These are phyloP conservation scores for Aureobasidium namibiae DNA, from an alignment of 2,329 filamentous ascomycete species.

Conservation along the genomic window DNA sequence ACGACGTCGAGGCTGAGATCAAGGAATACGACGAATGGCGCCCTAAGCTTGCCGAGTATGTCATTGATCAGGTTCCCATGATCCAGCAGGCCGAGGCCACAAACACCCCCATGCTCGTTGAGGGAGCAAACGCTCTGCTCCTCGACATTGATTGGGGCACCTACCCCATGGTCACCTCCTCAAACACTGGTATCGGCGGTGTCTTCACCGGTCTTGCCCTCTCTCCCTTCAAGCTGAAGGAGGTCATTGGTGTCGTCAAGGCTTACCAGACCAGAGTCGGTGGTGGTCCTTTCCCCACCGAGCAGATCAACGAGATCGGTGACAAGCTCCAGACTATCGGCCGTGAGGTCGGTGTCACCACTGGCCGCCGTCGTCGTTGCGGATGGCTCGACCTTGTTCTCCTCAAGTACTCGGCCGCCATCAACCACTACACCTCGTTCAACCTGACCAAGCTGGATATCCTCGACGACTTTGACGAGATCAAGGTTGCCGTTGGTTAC, in stretches of 20 bases:
- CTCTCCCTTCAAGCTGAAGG: constrained; percentile 52
- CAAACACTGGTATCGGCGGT: constrained; percentile 52
- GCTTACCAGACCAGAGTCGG: constrained; percentile 54
- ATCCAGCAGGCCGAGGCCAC: constrained; percentile 53
- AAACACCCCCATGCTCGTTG: constrained; percentile 55
- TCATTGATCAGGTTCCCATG: constrained; percentile 59
- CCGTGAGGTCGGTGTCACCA: constrained; percentile 48
- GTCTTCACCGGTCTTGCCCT: constrained; percentile 56
- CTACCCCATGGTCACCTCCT: constrained; percentile 55
- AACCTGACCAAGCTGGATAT: constrained; percentile 63
- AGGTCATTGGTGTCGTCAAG: constrained; percentile 59
- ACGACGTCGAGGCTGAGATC: constrained; percentile 65
- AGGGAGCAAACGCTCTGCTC: constrained; percentile 63
- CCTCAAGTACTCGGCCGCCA: constrained; percentile 54
- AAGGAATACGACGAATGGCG: constrained; percentile 52
- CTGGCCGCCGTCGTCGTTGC: constrained; percentile 53
- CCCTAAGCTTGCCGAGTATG: constrained; percentile 49
- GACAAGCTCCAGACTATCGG: constrained; percentile 50
- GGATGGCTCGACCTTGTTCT: constrained; percentile 63
- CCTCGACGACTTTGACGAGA: constrained; percentile 63
- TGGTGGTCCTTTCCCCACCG: constrained; percentile 59
- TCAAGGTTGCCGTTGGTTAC: constrained; percentile 70
- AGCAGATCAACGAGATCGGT: constrained; percentile 51
- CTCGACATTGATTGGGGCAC: constrained; percentile 57
- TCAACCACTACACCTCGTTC: constrained; percentile 60